Percentiles rank a stretch among this genome's conserved stretches.
Conservation (phyloP, 23 red algal species). For the Gracilariopsis chorda region DNA sequence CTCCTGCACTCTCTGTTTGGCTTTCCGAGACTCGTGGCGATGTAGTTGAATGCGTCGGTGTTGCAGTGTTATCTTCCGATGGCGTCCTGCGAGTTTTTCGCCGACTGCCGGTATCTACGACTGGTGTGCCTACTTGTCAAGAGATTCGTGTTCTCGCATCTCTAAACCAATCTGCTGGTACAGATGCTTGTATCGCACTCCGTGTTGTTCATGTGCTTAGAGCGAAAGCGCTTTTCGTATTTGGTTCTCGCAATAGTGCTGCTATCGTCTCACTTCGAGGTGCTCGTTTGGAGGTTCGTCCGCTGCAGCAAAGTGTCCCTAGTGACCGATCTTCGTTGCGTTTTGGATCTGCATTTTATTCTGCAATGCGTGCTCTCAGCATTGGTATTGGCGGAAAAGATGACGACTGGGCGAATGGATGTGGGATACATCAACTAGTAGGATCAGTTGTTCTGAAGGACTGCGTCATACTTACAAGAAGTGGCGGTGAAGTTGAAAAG, state of each 20-base stretch:
- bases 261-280: slow-evolving; percentile 18
- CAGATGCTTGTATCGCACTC: slow-evolving; percentile 3
- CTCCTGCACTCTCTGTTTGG: slow-evolving; percentile 29
- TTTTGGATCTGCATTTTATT: slow-evolving; percentile 63
- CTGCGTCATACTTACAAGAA: not conserved
- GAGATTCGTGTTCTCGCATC: slow-evolving; percentile 16
- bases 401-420: slow-evolving; percentile 18
- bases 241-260: slow-evolving; percentile 39
- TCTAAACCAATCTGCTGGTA: not conserved
- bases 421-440: slow-evolving; percentile 27
- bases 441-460: not conserved
- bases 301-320: not conserved
- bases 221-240: slow-evolving; percentile 11
- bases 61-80: slow-evolving; percentile 35
- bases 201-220: not conserved
- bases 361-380: slow-evolving; percentile 32
- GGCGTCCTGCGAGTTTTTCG: slow-evolving; percentile 48
- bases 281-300: slow-evolving; percentile 1
- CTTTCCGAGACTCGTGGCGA: not conserved
- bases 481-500: slow-evolving; percentile 44
- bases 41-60: not conserved
- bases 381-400: slow-evolving; percentile 13
- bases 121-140: slow-evolving; percentile 6
- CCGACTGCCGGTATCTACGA: not conserved
- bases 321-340: not conserved